Base-by-base conservation (phyloP, 108 stramenopile species). In the Pseudonitzschia delicatissima region DNA sequence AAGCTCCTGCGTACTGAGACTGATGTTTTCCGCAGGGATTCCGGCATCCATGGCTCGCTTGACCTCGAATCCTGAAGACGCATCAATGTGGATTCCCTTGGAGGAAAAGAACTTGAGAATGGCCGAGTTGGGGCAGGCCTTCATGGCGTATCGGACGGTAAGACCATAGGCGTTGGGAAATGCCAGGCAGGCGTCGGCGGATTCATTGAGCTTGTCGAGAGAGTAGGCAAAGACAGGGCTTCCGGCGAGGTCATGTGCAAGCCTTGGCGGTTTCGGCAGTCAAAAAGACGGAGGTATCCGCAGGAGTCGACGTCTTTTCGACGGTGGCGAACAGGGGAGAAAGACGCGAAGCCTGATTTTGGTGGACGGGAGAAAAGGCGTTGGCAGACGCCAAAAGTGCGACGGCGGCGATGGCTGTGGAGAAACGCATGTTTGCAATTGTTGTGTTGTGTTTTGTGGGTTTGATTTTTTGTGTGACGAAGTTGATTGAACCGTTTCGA, bases 91-190 rank as follows among this genome's bases (percentile, higher is more conserved):
- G 68, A 99, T 91, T 6, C 96, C 96, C 70, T 87, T 79, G 45
- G 76, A 83, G 48, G 84, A 63, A 68, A 99, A 97, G 53, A 88
- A 85, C 68, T 96, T 84, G 25, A 99, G 77, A 51, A 99, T 89
- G 53, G 90, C 81, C 21, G 83, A 82, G 68, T 96, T 99, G 18
- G 98, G 98, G 58, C 88, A 84, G 7, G 96, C 94, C 82, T 99
- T 99, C 97, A 97, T 97, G 68, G 98, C 98, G 74, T 88, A 99
- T 31, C 98, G 91, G 21, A 97, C 97, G 25, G 96, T 99, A 35
- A 99, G 71, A 20, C 98, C 98, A 72, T 82, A 98, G 17, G 92
- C 92, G 68, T 96, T 97, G 61, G 98, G 98, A 58, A 98, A 98
- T 7, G 90, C 83, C 49, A 98, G 84, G 52, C 95, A 95, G 45